Conservation (phyloP, 2,329 filamentous ascomycete genomes). For the Cladosporium sp. region DNA sequence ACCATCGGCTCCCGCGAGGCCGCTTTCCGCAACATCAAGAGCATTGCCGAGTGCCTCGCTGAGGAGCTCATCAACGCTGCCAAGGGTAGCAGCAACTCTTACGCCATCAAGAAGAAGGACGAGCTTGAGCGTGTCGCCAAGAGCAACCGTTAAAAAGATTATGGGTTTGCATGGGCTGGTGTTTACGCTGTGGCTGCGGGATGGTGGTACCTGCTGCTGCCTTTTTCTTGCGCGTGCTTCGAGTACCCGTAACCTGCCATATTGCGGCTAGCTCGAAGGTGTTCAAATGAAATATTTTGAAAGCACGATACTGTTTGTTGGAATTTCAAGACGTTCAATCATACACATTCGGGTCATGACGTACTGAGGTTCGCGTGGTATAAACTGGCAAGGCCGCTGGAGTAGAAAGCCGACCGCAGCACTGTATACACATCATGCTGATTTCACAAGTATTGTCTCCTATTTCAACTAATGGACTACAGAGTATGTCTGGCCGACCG, state of each 20-base stretch:
- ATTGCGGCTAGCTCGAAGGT: constrained; percentile 14
- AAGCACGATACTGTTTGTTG: constrained; percentile 13
- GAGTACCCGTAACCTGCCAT: constrained; percentile 12
- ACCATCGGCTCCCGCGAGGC: constrained; percentile 99
- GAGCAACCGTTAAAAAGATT: constrained; percentile 89
- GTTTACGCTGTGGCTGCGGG: constrained; percentile 14
- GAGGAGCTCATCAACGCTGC: constrained; percentile 99
- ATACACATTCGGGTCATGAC: constrained; percentile 10
- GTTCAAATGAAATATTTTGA: constrained; percentile 14
- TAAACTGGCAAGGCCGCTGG: not conserved
- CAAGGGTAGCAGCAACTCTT: constrained; percentile 99
- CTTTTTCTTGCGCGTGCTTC: constrained; percentile 13
- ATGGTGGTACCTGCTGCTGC: constrained; percentile 12
- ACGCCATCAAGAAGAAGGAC: constrained; percentile 99
- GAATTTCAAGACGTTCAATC: constrained; percentile 13
- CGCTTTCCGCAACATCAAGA: constrained; percentile 99
- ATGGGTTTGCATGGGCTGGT: constrained; percentile 16
- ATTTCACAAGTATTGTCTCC: no score
- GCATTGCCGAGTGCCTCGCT: constrained; percentile 97
- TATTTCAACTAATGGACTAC: no score
- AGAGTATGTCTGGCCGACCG: no score
- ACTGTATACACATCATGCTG: no score
- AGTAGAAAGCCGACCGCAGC: not conserved
- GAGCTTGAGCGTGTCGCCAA: constrained; percentile 99
- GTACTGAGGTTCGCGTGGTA: constrained; percentile 5